phyloP scores from a whole-genome alignment of 495 filamentous ascomycete species.

The Podospora didyma region DNA sequence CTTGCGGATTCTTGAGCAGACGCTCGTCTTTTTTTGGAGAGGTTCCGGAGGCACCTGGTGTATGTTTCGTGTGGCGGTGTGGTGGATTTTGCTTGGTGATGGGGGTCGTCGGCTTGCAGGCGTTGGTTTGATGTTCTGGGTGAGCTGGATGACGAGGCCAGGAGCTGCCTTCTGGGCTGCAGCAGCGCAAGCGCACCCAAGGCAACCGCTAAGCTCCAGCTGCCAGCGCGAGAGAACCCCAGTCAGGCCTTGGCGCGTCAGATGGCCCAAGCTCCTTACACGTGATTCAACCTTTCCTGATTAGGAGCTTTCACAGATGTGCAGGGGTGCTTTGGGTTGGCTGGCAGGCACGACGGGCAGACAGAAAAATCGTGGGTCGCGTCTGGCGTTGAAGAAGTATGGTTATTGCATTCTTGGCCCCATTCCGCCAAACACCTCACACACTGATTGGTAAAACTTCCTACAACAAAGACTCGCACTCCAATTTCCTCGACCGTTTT shows the following conservation, averaged over 20 bases:
- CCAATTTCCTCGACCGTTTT: neutral
- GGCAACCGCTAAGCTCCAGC: conserved; percentile 2
- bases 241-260: neutral
- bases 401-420: neutral
- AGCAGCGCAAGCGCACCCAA: neutral
- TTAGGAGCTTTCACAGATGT: neutral
- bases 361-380: conserved; percentile 28
- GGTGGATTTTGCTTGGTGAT: neutral
- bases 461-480: neutral
- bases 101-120: neutral
- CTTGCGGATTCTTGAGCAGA: conserved; percentile 1
- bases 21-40: conserved; percentile 1
- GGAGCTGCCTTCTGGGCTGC: conserved; percentile 31
- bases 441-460: too few relatives aligned
- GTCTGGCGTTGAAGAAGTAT: conserved; percentile 8
- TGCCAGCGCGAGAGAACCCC: neutral
- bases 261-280: conserved; percentile 31
- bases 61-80: neutral
- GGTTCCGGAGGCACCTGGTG: neutral
- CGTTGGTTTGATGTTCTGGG: neutral
- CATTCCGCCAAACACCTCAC: neutral
- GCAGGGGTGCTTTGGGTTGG: conserved; percentile 11
- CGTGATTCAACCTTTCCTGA: conserved; percentile 18
- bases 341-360: conserved; percentile 2
- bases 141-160: conserved; percentile 35